A percentile compares a stretch with the other conserved stretches of the same genome.
phyloP scores from a whole-genome alignment of 2,329 filamentous ascomycete species.

The Lasiodiplodia citricola region DNA sequence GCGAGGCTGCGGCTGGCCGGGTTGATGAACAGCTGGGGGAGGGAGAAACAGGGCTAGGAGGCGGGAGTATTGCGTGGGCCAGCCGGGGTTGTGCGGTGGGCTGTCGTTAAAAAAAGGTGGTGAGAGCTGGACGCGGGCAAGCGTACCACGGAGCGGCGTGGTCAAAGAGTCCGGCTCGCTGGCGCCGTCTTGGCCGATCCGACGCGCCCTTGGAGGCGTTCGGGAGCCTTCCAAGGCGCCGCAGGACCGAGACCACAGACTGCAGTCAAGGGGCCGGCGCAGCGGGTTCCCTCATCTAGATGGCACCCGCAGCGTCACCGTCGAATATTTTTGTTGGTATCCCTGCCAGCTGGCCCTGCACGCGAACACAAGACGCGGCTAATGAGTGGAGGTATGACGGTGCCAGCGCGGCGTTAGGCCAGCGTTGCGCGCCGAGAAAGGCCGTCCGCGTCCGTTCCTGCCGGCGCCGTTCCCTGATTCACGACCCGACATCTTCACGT shows the following conservation, averaged over 20 bases:
- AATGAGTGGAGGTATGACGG: slow-evolving; percentile 10
- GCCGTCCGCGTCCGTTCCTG: slow-evolving; percentile 8
- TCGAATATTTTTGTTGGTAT: slow-evolving; percentile 3
- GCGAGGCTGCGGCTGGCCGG: slow-evolving; percentile 4
- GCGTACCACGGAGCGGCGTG: slow-evolving; percentile 18
- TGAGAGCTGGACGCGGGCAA: slow-evolving; percentile 22
- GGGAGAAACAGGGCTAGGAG: slow-evolving; percentile 7
- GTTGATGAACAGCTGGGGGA: background rate
- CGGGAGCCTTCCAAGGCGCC: slow-evolving; percentile 11
- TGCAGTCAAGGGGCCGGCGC: background rate
- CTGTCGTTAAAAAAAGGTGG: slow-evolving; percentile 23
- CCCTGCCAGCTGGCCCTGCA: slow-evolving; percentile 11
- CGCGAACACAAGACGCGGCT: slow-evolving; percentile 6
- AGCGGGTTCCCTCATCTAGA: slow-evolving; percentile 15
- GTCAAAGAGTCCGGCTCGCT: slow-evolving; percentile 16
- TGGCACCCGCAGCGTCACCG: slow-evolving; percentile 10
- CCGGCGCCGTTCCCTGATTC: slow-evolving; percentile 15
- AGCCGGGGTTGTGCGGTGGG: slow-evolving; percentile 15
- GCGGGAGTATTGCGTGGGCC: slow-evolving; percentile 11
- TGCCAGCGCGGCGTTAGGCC: background rate
- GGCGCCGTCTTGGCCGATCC: slow-evolving; percentile 9
- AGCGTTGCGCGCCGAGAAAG: slow-evolving; percentile 10
- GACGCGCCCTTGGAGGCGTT: background rate
- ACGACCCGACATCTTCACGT: slow-evolving; percentile 4
- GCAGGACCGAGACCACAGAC: background rate